Evolutionary conservation across 1,139 yeast species (phyloP).

Genomic region (Kodamaea anthophila): DNA sequence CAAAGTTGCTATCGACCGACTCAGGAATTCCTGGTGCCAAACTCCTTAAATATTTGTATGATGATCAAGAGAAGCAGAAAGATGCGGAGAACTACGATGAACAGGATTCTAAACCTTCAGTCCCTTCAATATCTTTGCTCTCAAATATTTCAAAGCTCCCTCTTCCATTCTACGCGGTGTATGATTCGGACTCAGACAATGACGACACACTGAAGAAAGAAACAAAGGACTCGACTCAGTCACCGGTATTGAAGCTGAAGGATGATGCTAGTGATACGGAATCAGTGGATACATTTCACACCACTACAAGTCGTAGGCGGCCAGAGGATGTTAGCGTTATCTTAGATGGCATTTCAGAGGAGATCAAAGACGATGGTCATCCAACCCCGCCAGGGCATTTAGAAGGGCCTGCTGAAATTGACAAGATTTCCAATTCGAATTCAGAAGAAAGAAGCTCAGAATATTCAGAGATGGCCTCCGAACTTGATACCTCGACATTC

Average conservation of each 20-base stretch:
- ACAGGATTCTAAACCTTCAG: too few species aligned
- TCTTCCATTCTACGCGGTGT: constrained; percentile 10
- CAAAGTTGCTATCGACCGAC: constrained; percentile 14
- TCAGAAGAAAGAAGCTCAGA: too few species aligned
- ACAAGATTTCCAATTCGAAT: too few species aligned
- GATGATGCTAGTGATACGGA: constrained; percentile 4
- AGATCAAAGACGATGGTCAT: too few species aligned
- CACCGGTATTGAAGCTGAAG: background rate
- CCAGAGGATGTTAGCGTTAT: background rate
- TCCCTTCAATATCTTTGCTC: background rate
- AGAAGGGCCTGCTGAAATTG: too few species aligned
- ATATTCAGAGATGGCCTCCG: too few species aligned
- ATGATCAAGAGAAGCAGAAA: too few species aligned
- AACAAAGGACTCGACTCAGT: constrained; percentile 2
- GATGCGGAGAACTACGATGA: too few species aligned
- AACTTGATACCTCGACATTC: background rate
- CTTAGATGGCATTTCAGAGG: background rate
- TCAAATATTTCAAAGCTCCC: constrained; percentile 5
- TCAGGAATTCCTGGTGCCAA: constrained; percentile 11
- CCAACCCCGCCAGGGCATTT: too few species aligned
- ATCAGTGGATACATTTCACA: constrained; percentile 8
- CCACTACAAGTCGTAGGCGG: constrained; percentile 3
- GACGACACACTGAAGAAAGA: too few species aligned
- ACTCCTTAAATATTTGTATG: constrained; percentile 2
- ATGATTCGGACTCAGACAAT: constrained; percentile 9